Base-by-base conservation (phyloP, 495 filamentous ascomycete genomes). In the Stereocaulon alpinum region DNA sequence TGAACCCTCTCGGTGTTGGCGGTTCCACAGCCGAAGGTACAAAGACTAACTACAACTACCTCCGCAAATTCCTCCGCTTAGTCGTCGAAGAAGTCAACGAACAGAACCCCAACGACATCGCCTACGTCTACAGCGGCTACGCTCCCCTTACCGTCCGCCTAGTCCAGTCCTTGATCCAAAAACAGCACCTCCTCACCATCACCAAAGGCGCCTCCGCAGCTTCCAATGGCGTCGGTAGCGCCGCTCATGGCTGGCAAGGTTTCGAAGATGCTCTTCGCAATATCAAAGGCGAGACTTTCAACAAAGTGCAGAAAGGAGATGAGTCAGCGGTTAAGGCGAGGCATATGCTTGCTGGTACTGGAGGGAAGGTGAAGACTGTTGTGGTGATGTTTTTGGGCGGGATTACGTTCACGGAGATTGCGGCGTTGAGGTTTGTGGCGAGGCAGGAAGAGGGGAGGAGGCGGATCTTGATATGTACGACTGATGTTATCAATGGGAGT, bases 71-170 rank as follows among this genome's bases (percentile, higher is more conserved):
- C 61, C 83, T 99, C 29, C 82, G 86, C 27, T 81, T 99, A 51
- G 92, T 96, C 62, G 86, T 96, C 55, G 92, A 97, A 69, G 94
- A 99, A 69, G 91, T 97, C 59, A 91, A 95, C 68, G 94, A 97
- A 70, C 84, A 91, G 48, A 89, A 95, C n/a, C 94, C 94, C 10
- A 85, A 91, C 64, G 94, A 99, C 61, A 88, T 97, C 61, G 88
- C 94, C 11, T 99, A 97, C 67, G 91, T 95, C 40, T 99, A 96
- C 76, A 92, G 87, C 63, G 94, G 94, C 48, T 97, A 96, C 69
- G 94, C 94, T 6, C 93, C 94, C 3, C 80, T 99, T 24, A 94
- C 88, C 58, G 79, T 97, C 61, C 88, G 94, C 17, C 81, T 99
- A 18, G 86, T 99, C n/a, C 94, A 99, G 72, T 93, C 88, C 64